Evolutionary conservation across 139 green algal genomes (phyloP).

Genomic region (Parachlorella kessleri): DNA sequence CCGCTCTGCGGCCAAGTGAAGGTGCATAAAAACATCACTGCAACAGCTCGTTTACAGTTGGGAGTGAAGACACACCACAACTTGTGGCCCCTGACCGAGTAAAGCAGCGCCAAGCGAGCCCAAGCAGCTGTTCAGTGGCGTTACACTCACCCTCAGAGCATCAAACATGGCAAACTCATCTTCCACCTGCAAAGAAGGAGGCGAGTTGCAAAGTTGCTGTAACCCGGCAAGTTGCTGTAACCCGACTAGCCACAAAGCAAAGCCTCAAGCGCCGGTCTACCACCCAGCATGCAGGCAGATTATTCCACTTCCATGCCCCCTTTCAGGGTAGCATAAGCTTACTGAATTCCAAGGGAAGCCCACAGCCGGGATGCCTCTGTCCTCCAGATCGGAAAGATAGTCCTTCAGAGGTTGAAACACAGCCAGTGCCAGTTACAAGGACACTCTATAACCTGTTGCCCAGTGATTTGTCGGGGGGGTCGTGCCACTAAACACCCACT

Average conservation of each 20-base stretch:
- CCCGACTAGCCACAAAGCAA: too few relatives aligned
- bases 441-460: neutral
- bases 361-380: neutral
- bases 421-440: neutral
- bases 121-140: neutral
- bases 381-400: neutral
- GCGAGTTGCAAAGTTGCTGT: too few relatives aligned
- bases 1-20: neutral
- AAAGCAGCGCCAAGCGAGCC: neutral
- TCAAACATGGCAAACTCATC: conserved; percentile 12
- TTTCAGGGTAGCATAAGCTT: too few relatives aligned
- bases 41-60: neutral
- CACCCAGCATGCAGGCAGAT: too few relatives aligned
- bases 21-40: neutral
- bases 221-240: too few relatives aligned
- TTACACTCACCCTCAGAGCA: neutral
- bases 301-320: too few relatives aligned
- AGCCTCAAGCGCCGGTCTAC: too few relatives aligned
- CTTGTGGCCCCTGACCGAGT: neutral
- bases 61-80: neutral
- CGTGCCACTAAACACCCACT: too few relatives aligned
- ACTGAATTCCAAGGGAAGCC: conserved; percentile 12
- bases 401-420: neutral
- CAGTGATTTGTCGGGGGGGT: too few relatives aligned
- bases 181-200: too few relatives aligned